Conservation (phyloP, 257 asterid genomes). For the Thymus mandschuricus region DNA sequence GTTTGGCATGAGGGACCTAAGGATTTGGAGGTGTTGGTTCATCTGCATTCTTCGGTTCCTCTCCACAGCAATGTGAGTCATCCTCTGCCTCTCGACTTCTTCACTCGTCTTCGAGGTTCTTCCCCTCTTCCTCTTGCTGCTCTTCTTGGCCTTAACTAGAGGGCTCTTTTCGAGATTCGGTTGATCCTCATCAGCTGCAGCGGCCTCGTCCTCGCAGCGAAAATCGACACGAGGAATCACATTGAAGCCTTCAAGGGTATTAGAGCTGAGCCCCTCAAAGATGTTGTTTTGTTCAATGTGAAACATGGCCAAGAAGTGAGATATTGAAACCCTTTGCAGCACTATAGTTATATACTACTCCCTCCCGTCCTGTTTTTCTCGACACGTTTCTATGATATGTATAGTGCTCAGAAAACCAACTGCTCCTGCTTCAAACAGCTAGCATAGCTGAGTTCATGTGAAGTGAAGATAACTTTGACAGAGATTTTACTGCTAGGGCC, state of each 20-base stretch:
- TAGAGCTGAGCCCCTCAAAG: neutral
- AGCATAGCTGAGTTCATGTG: conserved; percentile 34
- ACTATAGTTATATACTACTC: neutral
- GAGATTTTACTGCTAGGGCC: conserved; percentile 45
- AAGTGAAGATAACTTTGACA: conserved; percentile 24
- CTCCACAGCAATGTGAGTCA: conserved; percentile 91
- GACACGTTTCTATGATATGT: neutral
- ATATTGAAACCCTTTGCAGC: neutral
- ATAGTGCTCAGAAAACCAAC: neutral
- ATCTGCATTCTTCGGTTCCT: conserved; percentile 91
- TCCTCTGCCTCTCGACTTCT: conserved; percentile 90
- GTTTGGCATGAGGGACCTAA: conserved; percentile 89
- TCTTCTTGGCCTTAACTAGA: conserved; percentile 33
- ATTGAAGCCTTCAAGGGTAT: conserved; percentile 21
- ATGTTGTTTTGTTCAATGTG: conserved; percentile 35
- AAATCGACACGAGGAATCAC: too few species aligned
- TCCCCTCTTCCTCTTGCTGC: conserved; percentile 63
- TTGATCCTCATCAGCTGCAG: conserved; percentile 1
- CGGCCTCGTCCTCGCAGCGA: conserved; percentile 27
- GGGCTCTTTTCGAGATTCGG: conserved; percentile 43
- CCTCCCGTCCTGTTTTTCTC: too few species aligned
- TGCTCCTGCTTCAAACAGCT: conserved; percentile 26
- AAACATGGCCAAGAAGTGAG: conserved; percentile 39
- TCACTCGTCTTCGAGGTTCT: conserved; percentile 67
- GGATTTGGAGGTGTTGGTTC: conserved; percentile 85